Evolutionary conservation across 2,329 filamentous ascomycete genomes (phyloP).

Genomic region (Fusarium marasasianum): DNA sequence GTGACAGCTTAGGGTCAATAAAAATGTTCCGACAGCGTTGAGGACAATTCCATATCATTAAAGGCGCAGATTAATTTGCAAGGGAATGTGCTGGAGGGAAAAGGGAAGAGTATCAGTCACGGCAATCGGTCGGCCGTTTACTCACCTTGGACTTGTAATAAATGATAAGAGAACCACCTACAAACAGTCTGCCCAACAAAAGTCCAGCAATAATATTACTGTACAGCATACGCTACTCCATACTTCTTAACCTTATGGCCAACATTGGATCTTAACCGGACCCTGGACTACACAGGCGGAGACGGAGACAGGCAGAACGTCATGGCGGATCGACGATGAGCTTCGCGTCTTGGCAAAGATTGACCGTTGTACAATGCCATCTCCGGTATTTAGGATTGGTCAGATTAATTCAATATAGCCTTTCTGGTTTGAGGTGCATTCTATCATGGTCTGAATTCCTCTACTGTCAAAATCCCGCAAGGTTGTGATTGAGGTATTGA

Average conservation of each 20-base stretch:
- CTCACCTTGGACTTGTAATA: slow-evolving; percentile 16
- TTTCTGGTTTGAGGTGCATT: background rate
- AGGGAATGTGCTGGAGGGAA: slow-evolving; percentile 10
- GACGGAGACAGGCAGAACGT: slow-evolving; percentile 15
- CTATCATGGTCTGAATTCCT: background rate
- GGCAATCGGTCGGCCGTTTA: slow-evolving; percentile 22
- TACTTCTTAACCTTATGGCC: slow-evolving; percentile 25
- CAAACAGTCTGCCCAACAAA: slow-evolving; percentile 26
- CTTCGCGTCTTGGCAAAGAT: slow-evolving; percentile 29
- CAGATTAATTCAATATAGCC: background rate
- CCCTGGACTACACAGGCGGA: slow-evolving; percentile 30
- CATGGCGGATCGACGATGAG: slow-evolving; percentile 37
- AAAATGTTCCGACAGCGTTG: background rate
- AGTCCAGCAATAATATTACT: slow-evolving; percentile 16
- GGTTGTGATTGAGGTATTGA: background rate
- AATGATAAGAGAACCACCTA: slow-evolving; percentile 34
- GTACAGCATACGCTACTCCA: slow-evolving; percentile 22
- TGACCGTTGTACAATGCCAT: slow-evolving; percentile 6
- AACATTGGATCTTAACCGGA: slow-evolving; percentile 24
- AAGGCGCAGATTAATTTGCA: slow-evolving; percentile 8
- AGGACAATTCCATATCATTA: slow-evolving; percentile 16
- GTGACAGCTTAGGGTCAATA: background rate
- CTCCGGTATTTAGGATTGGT: slow-evolving; percentile 21
- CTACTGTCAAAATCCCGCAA: slow-evolving; percentile 31
- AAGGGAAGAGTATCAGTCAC: background rate